Evolutionary conservation across 306 rosid species (phyloP), one percentile per base, ranked within the genome.

Genomic region (Abrus pulchellus): DNA sequence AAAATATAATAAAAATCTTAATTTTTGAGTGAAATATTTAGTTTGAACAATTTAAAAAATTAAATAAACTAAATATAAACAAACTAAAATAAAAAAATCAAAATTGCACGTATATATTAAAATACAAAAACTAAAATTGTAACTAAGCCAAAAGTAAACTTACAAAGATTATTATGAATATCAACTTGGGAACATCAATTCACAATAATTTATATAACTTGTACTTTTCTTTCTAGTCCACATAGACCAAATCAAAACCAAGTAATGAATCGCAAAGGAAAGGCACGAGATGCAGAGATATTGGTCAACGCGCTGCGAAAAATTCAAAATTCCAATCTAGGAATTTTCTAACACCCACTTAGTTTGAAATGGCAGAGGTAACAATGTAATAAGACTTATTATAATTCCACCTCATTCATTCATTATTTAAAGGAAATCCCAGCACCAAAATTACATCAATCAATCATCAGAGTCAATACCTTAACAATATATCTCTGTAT

Each of bases 331-430:
- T 6, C 8, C 13, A 65, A 36, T 27, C 7, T 5, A 0, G 0
- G 9, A 82, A 32, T 33, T 33, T 75, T 36, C 20, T 13, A 5
- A 34, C 38, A 36, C 61, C 50, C 38, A 38, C 83, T 56, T 56
- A 13, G 65, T 83, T 78, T 83, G 83, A 83, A 78, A 6, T 20
- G 11, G n/a, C 54, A 0, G 1, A 68, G 9, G 1, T 9, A 48
- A 43, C 33, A 1, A 68, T 59, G 14, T 12, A n/a, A 27, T 7
- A 1, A 70, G 4, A 36, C 4, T 3, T 1, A 40, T 59, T 12
- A 10, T 1, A 13, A 47, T 73, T 62, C 61, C 47, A 30, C 68
- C 72, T 0, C 4, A 0, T 8, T n/a, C 14, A n/a, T 5, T 6
- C 68, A 6, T 30, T 54, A 83, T 77, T 5, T 83, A 77, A 83